Evolutionary conservation across 352 stramenopile species (phyloP).

Genomic region (Heterotrichella gracilis): DNA sequence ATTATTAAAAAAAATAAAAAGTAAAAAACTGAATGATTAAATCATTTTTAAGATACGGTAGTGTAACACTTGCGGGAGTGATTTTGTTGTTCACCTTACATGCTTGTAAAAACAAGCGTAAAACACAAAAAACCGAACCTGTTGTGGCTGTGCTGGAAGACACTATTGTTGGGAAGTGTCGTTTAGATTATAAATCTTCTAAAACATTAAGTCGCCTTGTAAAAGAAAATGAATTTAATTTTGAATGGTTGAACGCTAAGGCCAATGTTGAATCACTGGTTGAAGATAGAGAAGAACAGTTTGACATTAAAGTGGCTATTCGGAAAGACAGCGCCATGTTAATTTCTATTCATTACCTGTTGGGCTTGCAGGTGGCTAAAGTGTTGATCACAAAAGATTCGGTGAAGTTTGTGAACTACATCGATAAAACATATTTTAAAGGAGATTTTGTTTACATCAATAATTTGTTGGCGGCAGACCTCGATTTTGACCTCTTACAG

Average conservation of each 20-base stretch:
- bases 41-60: no score
- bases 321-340: neutral
- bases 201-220: neutral
- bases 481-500: neutral
- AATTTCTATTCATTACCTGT: neutral
- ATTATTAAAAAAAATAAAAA: conserved; percentile 9
- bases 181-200: neutral
- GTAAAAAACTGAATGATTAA: neutral
- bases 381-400: neutral
- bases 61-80: no score
- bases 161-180: neutral
- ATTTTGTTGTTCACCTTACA: no score
- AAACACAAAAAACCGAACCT: neutral
- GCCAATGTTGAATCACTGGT: neutral
- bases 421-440: neutral
- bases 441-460: neutral
- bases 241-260: neutral
- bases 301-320: neutral
- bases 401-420: conserved; percentile 4
- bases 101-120: neutral
- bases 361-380: neutral
- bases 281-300: neutral
- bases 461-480: neutral
- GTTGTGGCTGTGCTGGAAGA: neutral
- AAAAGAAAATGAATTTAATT: conserved; percentile 8